phyloP scores from a whole-genome alignment of 768 basidiomycete species.

The Lactifluus volemus region DNA sequence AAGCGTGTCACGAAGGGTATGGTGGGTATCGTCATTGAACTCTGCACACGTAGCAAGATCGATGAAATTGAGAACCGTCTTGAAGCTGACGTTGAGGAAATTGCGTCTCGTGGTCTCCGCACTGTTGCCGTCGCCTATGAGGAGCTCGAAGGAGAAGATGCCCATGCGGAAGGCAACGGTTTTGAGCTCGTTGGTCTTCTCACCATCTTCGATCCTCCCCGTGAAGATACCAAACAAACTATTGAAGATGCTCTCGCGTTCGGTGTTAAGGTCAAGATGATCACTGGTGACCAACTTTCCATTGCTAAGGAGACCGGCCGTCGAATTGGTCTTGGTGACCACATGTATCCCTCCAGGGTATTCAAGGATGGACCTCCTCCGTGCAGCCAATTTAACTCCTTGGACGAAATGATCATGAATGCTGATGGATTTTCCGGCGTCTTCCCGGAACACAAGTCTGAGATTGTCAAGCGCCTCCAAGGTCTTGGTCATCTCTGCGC shows the following conservation, averaged over 20 bases:
- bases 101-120: conserved; percentile 91
- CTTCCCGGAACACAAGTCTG: conserved; percentile 99
- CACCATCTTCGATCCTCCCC: conserved; percentile 96
- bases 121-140: conserved; percentile 95
- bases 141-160: conserved; percentile 77
- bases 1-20: conserved; percentile 99
- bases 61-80: conserved; percentile 85
- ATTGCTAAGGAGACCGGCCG: conserved; percentile 99
- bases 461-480: conserved; percentile 98
- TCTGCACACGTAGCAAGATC: conserved; percentile 96
- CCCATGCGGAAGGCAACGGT: conserved; percentile 85
- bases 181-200: conserved; percentile 97
- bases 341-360: conserved; percentile 99
- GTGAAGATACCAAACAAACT: conserved; percentile 97
- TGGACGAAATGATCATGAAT: conserved; percentile 99
- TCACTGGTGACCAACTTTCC: conserved; percentile 99
- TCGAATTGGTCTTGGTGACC: conserved; percentile 95
- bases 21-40: conserved; percentile 97
- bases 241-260: conserved; percentile 95
- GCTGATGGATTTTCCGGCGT: conserved; percentile 99
- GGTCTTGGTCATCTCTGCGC: conserved; percentile 93
- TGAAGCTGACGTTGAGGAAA: conserved; percentile 94
- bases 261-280: conserved; percentile 99
- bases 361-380: conserved; percentile 92
- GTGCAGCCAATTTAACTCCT: conserved; percentile 68